These are phyloP conservation scores for Nicotiana undulata DNA, from an alignment of 257 asterid genomes.

Conservation along the genomic window DNA sequence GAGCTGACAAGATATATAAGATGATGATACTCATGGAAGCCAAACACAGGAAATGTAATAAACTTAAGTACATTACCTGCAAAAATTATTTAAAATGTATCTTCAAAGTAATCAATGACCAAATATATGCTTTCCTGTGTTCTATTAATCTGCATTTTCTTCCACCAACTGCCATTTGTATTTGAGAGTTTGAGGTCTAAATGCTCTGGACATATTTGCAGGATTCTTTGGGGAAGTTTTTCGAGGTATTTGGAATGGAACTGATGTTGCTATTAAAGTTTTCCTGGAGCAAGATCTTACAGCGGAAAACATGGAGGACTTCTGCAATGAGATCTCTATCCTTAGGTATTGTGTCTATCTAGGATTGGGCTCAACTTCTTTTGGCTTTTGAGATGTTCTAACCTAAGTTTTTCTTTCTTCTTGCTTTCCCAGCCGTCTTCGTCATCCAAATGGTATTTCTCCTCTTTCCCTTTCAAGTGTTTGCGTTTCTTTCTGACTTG, in stretches of 20 bases:
- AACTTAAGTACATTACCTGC: background rate
- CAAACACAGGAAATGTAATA: background rate
- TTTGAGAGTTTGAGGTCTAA: background rate
- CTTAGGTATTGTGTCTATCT: constrained; percentile 49
- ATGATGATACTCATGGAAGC: background rate
- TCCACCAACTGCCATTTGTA: background rate
- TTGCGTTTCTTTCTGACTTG: background rate
- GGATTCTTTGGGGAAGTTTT: constrained; percentile 99
- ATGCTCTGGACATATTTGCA: constrained; percentile 16
- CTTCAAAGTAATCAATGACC: background rate
- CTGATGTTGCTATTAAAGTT: constrained; percentile 94
- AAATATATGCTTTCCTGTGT: background rate
- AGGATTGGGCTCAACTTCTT: constrained; percentile 2
- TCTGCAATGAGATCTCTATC: constrained; percentile 93
- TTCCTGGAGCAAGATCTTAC: constrained; percentile 98
- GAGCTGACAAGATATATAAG: background rate
- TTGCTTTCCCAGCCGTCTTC: constrained; percentile 70
- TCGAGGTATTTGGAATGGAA: constrained; percentile 97
- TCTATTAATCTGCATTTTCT: background rate
- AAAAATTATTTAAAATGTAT: background rate
- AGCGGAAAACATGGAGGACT: constrained; percentile 98
- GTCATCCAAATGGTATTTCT: constrained; percentile 92
- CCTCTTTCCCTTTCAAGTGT: constrained; percentile 12
- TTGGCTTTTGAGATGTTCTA: constrained; percentile 24
- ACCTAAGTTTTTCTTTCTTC: constrained; percentile 25